phyloP scores from a whole-genome alignment of 2,329 filamentous ascomycete species.

The Neofusicoccum laricinum region DNA sequence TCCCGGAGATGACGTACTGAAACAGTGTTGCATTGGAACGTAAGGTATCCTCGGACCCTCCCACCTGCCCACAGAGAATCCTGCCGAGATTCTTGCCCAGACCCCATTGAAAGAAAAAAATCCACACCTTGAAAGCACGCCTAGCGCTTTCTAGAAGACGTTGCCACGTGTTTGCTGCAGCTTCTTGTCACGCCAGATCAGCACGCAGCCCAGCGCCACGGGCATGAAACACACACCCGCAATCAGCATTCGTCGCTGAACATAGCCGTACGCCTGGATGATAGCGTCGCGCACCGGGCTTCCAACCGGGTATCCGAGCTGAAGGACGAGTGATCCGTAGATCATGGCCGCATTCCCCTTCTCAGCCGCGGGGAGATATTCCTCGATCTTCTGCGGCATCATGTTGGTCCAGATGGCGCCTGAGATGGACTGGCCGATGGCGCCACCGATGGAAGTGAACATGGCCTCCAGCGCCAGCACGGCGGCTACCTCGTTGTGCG shows the following conservation, averaged over 20 bases:
- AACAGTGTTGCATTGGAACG: neutral
- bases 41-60: no score
- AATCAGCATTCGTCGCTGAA: constrained; percentile 43
- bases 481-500: constrained; percentile 59
- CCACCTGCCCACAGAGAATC: neutral
- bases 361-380: constrained; percentile 41
- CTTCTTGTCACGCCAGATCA: constrained; percentile 31
- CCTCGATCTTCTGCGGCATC: constrained; percentile 49
- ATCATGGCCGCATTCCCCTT: constrained; percentile 41
- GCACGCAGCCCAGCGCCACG: constrained; percentile 25
- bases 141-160: constrained; percentile 23
- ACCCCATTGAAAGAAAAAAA: neutral
- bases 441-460: constrained; percentile 53
- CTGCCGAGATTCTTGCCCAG: no score
- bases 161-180: constrained; percentile 35
- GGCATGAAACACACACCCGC: constrained; percentile 31
- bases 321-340: constrained; percentile 51
- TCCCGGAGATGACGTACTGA: neutral
- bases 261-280: constrained; percentile 26
- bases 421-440: constrained; percentile 48
- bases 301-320: constrained; percentile 52
- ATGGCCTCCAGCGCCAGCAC: constrained; percentile 60
- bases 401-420: constrained; percentile 61
- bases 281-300: constrained; percentile 43
- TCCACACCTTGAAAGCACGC: no score